Percentiles rank a stretch among this genome's conserved stretches.
Conservation (phyloP, 2,329 filamentous ascomycete genomes). For the Mollisiaceae sp. region DNA sequence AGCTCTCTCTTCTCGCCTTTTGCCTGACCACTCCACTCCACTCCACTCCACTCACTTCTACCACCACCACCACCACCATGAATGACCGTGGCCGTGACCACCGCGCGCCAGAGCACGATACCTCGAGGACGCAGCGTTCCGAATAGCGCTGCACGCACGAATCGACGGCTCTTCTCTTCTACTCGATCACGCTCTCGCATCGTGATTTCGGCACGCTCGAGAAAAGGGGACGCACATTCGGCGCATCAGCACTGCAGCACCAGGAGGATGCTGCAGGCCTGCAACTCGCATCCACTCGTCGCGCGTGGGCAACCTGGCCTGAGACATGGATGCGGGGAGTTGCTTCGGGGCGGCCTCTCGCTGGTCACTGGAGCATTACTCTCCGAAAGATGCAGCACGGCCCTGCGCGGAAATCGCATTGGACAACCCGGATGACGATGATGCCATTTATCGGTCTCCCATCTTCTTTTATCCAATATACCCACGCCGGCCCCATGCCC, state of each 20-base stretch:
- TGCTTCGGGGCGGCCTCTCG: not conserved
- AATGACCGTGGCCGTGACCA: not conserved
- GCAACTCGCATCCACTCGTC: constrained; percentile 12
- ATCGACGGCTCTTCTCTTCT: not conserved
- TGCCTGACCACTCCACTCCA: not conserved
- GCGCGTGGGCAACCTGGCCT: not conserved
- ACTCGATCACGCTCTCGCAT: not conserved
- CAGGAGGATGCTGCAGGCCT: too few relatives aligned
- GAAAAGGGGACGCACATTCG: not conserved
- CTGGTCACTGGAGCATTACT: constrained; percentile 7
- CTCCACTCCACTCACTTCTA: too few relatives aligned
- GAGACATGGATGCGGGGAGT: constrained; percentile 25
- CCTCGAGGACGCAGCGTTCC: not conserved
- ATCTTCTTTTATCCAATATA: constrained; percentile 9
- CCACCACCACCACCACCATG: too few relatives aligned
- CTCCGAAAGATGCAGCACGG: constrained; percentile 3
- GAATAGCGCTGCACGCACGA: not conserved
- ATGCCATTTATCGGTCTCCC: constrained; percentile 13
- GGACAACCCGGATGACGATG: constrained; percentile 10
- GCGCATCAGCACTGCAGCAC: not conserved
- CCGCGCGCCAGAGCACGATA: not conserved
- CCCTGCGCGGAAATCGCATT: constrained; percentile 8
- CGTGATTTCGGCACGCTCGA: not conserved
- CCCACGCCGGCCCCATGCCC: constrained; percentile 14
- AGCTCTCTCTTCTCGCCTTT: not conserved